Conservation (phyloP, 2,329 filamentous ascomycete species). For the Lecanicillium sp. region DNA sequence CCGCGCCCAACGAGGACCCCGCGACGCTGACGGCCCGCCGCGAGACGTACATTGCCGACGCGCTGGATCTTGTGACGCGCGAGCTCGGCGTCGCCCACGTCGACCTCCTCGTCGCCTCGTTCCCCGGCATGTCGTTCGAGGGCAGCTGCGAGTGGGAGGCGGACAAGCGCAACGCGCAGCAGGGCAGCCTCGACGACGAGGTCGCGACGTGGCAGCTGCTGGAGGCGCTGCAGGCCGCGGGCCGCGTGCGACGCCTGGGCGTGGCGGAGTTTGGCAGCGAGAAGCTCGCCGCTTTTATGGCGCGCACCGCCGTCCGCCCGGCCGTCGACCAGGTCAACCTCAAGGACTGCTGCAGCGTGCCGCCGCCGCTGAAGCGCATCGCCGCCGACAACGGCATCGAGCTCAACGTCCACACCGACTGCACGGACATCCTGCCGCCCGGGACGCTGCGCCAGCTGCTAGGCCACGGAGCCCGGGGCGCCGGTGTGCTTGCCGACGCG, state of each 20-base stretch:
- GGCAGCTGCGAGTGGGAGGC: conserved; percentile 81
- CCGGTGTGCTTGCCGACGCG: conserved; percentile 65
- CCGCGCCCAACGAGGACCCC: conserved; percentile 52
- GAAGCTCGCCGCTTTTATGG: conserved; percentile 71
- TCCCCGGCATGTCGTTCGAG: conserved; percentile 89
- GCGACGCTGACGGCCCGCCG: conserved; percentile 59
- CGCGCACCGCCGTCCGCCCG: conserved; percentile 64
- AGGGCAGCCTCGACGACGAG: conserved; percentile 62
- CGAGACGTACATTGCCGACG: conserved; percentile 66
- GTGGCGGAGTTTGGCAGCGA: conserved; percentile 88
- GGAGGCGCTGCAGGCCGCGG: conserved; percentile 65
- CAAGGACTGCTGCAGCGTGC: conserved; percentile 91
- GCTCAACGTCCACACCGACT: conserved; percentile 88
- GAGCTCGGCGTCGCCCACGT: conserved; percentile 71
- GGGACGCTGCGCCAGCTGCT: conserved; percentile 82
- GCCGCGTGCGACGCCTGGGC: conserved; percentile 69
- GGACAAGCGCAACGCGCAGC: conserved; percentile 53
- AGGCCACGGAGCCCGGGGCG: conserved; percentile 64
- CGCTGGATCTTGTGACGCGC: conserved; percentile 71
- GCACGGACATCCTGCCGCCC: conserved; percentile 79
- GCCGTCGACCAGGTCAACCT: conserved; percentile 94
- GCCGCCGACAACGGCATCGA: conserved; percentile 82
- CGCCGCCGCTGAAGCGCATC: conserved; percentile 75
- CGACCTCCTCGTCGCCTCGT: conserved; percentile 86
- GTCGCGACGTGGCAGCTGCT: conserved; percentile 64